Evolutionary conservation across 768 basidiomycete species (phyloP), one percentile per base, ranked within the genome.

Genomic region (Mycena vulgaris): DNA sequence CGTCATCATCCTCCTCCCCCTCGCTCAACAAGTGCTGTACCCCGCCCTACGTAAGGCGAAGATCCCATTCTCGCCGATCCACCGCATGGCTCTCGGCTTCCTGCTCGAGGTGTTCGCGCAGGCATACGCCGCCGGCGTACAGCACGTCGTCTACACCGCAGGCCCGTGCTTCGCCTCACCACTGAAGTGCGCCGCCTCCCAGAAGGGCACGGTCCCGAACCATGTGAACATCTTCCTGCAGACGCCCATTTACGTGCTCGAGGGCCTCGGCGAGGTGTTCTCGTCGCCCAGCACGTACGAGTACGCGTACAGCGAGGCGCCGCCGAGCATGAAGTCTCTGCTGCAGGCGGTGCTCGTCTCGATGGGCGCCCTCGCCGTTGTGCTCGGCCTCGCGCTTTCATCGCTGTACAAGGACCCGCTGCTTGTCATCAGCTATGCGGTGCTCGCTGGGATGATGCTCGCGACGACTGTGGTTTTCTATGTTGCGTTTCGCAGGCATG

Each of bases 261-360:
- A 69, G 42, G 68, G 68, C 31, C 68, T 69, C 49, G 68, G 68
- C 56, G 68, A 69, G 63, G 63, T 69, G 17, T 69, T 69, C 51
- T 69, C 68, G 10, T 69, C 68, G 11, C 62, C 68, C 14, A 53
- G 62, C 48, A 45, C 63, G 39, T 69, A 69, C 40, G 68, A 69
- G 33, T 64, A 69, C 57, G 68, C 68, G 13, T 64, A 69, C 42
- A 52, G 30, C 23, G 62, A 49, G n/a, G 68, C 68, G 48, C 68
- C 68, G 19, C 21, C n/a, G 40, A 63, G 56, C 57, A 69, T 69
- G 68, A 69, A 69, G 48, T 51, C 47, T 16, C 39, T 69, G 23
- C 47, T 69, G 31, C 68, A 69, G 49, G 62, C 62, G 23, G 68
- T 64, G 37, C 40, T 64, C 23, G 68, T 69, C 1, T 48, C 48